These are phyloP conservation scores for Wallacemonas sp. DNA, from an alignment of 208 protist species.

Conservation along the genomic window DNA sequence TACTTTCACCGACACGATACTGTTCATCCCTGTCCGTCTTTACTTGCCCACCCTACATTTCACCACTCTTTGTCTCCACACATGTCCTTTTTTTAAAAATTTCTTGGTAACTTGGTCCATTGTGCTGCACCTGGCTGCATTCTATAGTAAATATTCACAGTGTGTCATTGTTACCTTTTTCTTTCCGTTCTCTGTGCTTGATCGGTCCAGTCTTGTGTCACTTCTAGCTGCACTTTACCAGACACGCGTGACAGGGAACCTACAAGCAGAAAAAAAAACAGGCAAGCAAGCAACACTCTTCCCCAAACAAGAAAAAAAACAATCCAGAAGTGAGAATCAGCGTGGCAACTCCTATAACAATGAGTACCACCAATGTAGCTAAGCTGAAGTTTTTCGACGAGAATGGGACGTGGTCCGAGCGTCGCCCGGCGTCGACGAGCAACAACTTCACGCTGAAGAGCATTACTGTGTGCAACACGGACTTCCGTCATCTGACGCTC, in stretches of 20 bases:
- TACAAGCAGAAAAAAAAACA: conserved; percentile 1
- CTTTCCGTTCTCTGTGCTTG: conserved; percentile 2
- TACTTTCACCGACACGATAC: too few relatives aligned
- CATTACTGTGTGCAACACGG: conserved; percentile 64
- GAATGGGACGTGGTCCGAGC: conserved; percentile 59
- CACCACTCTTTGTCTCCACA: too few relatives aligned
- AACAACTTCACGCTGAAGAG: conserved; percentile 35
- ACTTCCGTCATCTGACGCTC: conserved; percentile 42
- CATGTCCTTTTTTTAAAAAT: too few relatives aligned
- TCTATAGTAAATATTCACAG: too few relatives aligned
- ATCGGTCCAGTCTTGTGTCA: neutral
- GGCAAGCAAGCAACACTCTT: too few relatives aligned
- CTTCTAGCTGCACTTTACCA: conserved; percentile 12
- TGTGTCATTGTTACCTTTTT: conserved; percentile 16
- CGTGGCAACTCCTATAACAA: neutral
- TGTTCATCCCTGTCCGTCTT: too few relatives aligned
- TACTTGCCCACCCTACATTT: too few relatives aligned
- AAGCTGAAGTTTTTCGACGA: conserved; percentile 83
- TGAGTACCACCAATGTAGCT: conserved; percentile 19
- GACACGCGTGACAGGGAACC: too few relatives aligned
- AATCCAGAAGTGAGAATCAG: neutral
- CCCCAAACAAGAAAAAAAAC: conserved; percentile 3
- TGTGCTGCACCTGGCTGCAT: too few relatives aligned
- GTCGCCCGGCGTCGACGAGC: conserved; percentile 19
- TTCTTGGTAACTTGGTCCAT: too few relatives aligned